phyloP scores from a whole-genome alignment of 352 stramenopile species.

The Globisporangium perplexum region DNA sequence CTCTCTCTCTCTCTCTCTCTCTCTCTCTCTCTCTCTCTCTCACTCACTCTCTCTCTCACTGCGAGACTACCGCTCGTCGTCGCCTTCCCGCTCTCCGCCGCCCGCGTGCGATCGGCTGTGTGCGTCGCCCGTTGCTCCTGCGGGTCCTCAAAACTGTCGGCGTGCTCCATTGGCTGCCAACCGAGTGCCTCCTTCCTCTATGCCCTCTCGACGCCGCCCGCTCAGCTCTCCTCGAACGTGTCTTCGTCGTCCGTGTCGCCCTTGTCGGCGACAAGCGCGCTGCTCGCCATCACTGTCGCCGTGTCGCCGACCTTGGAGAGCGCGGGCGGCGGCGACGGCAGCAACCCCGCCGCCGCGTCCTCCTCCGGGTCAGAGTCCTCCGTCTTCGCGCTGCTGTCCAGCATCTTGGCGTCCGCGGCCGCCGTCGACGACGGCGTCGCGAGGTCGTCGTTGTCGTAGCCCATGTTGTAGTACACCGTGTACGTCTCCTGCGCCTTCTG shows the following conservation, averaged over 20 bases:
- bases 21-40: too few species aligned
- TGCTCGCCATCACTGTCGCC: too few species aligned
- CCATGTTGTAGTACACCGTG: constrained; percentile 89
- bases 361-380: constrained; percentile 51
- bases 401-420: constrained; percentile 26
- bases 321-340: too few species aligned
- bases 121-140: background rate
- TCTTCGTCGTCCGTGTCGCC: constrained; percentile 17
- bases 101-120: background rate
- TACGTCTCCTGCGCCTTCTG: constrained; percentile 84
- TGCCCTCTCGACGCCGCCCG: constrained; percentile 1
- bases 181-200: constrained; percentile 4
- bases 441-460: constrained; percentile 74
- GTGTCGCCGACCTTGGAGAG: background rate
- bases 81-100: too few species aligned
- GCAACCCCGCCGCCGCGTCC: constrained; percentile 9
- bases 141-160: constrained; percentile 10
- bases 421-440: constrained; percentile 11
- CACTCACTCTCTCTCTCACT: too few species aligned
- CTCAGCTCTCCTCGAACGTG: constrained; percentile 16
- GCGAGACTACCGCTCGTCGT: too few species aligned
- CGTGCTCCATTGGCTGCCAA: background rate
- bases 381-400: constrained; percentile 50
- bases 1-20: too few species aligned
- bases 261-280: background rate